A percentile compares a stretch with the other conserved stretches of the same genome.
Evolutionary conservation across 2,329 filamentous ascomycete species (phyloP).

Genomic region (Epichloe coenophiala): DNA sequence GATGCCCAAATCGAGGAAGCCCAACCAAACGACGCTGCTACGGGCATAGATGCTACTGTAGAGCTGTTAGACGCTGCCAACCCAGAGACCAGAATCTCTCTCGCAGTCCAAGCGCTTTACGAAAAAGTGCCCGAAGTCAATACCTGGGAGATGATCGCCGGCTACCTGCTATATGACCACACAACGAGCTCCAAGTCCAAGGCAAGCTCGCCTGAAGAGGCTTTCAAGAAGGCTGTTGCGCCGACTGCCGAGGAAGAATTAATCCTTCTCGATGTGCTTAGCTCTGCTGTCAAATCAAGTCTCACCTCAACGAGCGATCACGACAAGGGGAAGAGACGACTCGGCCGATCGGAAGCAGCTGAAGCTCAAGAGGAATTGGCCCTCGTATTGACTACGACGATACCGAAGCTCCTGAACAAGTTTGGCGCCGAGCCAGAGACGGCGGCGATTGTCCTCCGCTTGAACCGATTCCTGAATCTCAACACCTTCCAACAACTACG

Average conservation of each 20-base stretch:
- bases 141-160: slow-evolving; percentile 78
- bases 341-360: slow-evolving; percentile 46
- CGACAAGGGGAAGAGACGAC: slow-evolving; percentile 43
- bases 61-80: slow-evolving; percentile 48
- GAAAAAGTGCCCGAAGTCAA: slow-evolving; percentile 68
- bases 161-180: slow-evolving; percentile 87
- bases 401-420: slow-evolving; percentile 80
- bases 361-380: slow-evolving; percentile 70
- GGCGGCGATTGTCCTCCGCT: slow-evolving; percentile 68
- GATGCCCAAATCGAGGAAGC: slow-evolving; percentile 55
- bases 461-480: slow-evolving; percentile 77
- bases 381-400: slow-evolving; percentile 60
- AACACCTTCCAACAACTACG: slow-evolving; percentile 80
- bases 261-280: slow-evolving; percentile 76
- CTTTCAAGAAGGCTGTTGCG: slow-evolving; percentile 59
- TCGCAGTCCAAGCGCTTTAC: slow-evolving; percentile 76
- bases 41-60: slow-evolving; percentile 35
- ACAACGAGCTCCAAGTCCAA: slow-evolving; percentile 48
- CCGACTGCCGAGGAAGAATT: slow-evolving; percentile 66
- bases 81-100: slow-evolving; percentile 68
- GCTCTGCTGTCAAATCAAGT: slow-evolving; percentile 64
- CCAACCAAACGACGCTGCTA: slow-evolving; percentile 28
- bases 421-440: slow-evolving; percentile 83
- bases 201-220: slow-evolving; percentile 39
- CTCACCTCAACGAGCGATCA: slow-evolving; percentile 54